Percentiles rank a stretch among this genome's conserved stretches.
Evolutionary conservation across 345 rosid genomes (phyloP).

Genomic region (Euphorbia peplus): DNA sequence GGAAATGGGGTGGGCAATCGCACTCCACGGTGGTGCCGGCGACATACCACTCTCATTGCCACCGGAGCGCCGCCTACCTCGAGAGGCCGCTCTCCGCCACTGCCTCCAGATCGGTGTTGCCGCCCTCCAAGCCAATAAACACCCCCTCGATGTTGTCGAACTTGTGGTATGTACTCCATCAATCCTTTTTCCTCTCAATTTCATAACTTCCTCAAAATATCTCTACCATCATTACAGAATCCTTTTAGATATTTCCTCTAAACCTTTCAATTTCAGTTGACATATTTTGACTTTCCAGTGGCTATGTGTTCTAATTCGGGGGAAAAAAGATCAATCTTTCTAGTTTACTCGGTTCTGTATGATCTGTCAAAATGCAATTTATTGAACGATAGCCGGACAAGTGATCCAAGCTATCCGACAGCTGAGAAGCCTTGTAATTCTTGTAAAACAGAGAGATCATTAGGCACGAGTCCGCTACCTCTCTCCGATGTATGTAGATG

Average conservation of each 20-base stretch:
- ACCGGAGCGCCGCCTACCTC: conserved; percentile 60
- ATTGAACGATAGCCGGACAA: no score
- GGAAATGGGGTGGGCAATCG: conserved; percentile 91
- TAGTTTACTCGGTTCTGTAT: no score
- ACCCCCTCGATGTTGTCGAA: conserved; percentile 82
- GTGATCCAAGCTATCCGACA: no score
- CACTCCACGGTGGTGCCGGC: conserved; percentile 91
- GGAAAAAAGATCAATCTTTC: not conserved
- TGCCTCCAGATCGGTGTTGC: conserved; percentile 78
- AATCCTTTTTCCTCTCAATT: not conserved
- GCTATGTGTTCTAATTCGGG: not conserved
- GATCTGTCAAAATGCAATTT: not conserved
- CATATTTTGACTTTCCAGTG: not conserved
- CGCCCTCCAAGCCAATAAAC: conserved; percentile 61
- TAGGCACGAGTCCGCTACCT: no score
- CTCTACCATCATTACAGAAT: not conserved
- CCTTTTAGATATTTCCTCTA: not conserved
- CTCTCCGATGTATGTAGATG: no score
- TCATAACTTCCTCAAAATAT: not conserved
- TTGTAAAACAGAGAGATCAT: no score
- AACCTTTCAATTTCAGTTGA: not conserved
- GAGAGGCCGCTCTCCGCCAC: conserved; percentile 78
- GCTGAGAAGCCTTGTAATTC: no score
- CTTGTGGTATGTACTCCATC: conserved; percentile 63
- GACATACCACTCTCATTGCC: conserved; percentile 51